A percentile compares a stretch with the other conserved stretches of the same genome.
phyloP scores from a whole-genome alignment of 176 grass and related monocot genomes.

The Panicum miliaceum region DNA sequence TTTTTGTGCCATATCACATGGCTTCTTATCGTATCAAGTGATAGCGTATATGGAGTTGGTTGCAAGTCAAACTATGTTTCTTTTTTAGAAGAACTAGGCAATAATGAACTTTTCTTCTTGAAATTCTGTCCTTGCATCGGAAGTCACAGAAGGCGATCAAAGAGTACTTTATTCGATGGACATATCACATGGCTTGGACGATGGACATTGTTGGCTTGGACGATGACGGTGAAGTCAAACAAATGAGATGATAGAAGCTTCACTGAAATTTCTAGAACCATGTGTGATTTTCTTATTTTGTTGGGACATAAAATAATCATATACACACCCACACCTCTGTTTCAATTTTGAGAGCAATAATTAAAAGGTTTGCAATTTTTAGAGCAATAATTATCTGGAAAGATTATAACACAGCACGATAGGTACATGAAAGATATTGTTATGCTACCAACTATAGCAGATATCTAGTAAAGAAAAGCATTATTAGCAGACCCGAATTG shows the following conservation, averaged over 20 bases:
- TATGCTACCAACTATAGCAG: not conserved
- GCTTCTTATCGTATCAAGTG: conserved; percentile 32
- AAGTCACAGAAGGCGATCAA: not conserved
- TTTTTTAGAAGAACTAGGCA: conserved; percentile 8
- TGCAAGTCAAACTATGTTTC: conserved; percentile 19
- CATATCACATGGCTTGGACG: too few species aligned
- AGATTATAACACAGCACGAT: not conserved
- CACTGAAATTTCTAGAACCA: not conserved
- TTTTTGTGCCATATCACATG: not conserved
- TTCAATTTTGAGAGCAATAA: not conserved
- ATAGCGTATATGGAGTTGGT: conserved; percentile 31
- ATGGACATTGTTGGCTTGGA: conserved; percentile 12
- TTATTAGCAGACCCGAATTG: not conserved
- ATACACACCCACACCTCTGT: not conserved
- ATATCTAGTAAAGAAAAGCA: not conserved
- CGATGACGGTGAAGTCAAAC: not conserved
- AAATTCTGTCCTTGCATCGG: not conserved
- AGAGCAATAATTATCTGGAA: not conserved
- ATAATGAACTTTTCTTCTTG: not conserved
- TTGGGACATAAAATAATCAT: not conserved
- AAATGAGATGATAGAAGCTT: not conserved
- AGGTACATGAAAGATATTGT: not conserved
- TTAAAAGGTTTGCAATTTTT: not conserved
- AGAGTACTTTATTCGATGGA: not conserved
- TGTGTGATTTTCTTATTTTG: too few species aligned